Conservation (phyloP, 1,139 yeast genomes). For the Meyerozyma carpophila region DNA sequence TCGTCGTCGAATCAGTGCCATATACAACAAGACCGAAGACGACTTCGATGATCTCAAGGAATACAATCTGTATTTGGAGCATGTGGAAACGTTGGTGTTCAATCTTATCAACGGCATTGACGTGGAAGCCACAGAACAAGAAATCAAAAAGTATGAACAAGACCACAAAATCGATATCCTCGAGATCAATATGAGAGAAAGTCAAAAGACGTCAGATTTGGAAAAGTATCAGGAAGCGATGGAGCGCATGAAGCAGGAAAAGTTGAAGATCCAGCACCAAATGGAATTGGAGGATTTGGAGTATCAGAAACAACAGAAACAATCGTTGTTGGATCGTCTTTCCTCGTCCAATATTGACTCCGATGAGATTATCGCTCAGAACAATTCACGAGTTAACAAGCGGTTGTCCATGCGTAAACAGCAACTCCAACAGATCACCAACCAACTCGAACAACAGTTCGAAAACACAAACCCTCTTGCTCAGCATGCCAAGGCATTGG, state of each 20-base stretch:
- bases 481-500: conserved; percentile 14
- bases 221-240: conserved; percentile 53
- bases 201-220: conserved; percentile 62
- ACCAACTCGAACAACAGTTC: conserved; percentile 39
- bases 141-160: conserved; percentile 65
- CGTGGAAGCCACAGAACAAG: conserved; percentile 64
- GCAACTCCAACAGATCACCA: conserved; percentile 61
- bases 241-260: conserved; percentile 54
- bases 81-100: conserved; percentile 74
- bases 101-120: conserved; percentile 70
- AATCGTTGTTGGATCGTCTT: conserved; percentile 67
- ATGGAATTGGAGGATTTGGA: conserved; percentile 64
- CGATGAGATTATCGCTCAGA: conserved; percentile 44
- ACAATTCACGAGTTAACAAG: conserved; percentile 36
- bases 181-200: conserved; percentile 59
- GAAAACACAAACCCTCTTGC: conserved; percentile 22
- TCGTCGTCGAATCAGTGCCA: conserved; percentile 67
- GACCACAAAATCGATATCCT: conserved; percentile 72
- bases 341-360: conserved; percentile 49
- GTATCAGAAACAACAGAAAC: conserved; percentile 51
- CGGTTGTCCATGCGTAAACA: conserved; percentile 63
- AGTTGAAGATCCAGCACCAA: conserved; percentile 59
- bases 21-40: conserved; percentile 75
- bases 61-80: conserved; percentile 76
- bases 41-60: conserved; percentile 59